Evolutionary conservation across 306 rosid species (phyloP), one percentile per base, ranked within the genome.

Genomic region (Vigna trinervia): DNA sequence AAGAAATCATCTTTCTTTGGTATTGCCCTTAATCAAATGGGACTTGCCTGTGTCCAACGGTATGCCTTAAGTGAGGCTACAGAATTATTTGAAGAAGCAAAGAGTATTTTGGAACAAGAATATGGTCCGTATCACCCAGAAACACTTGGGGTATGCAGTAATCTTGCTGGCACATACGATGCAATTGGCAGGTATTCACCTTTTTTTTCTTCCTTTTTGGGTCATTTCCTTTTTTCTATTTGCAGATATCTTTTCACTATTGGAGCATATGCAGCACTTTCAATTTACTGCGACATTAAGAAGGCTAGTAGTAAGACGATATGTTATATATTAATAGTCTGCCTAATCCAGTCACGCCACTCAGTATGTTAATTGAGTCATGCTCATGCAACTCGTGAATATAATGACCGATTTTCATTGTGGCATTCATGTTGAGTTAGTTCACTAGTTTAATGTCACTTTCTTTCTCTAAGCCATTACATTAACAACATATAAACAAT

Each of bases 91-190:
- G 96, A 92, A 86, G 99, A 96, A 87, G 96, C 99, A 75, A 88
- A 83, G 88, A 80, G 36, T 76, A 65, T 91, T 78, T 84, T 96
- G 85, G 97, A 92, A 78, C 89, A 85, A 17, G 97, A 88, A 78
- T 89, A 79, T 15, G 99, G 99, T n/a, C 97, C 97, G 1, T 91
- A 89, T 84, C 99, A 96, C 86, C 93, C 94, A 28, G 99, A 96
- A 43, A 96, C 99, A 0, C 97, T 96, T 30, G 99, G 99, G 10
- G 92, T 92, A 2, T 92, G 82, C 75, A 89, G 99, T 85, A 96
- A 96, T 83, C 98, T 96, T 62, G 98, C 99, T 36, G 98, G 93
- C 75, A 86, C 99, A 0, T 96, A 96, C 65, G 99, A 96, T 78
- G 98, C 99, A 14, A 78, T 84, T 74, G 99, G 99, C 83, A 96